Base-by-base conservation (phyloP, 192 early-diverging fungal species). In the Endogone sp. region DNA sequence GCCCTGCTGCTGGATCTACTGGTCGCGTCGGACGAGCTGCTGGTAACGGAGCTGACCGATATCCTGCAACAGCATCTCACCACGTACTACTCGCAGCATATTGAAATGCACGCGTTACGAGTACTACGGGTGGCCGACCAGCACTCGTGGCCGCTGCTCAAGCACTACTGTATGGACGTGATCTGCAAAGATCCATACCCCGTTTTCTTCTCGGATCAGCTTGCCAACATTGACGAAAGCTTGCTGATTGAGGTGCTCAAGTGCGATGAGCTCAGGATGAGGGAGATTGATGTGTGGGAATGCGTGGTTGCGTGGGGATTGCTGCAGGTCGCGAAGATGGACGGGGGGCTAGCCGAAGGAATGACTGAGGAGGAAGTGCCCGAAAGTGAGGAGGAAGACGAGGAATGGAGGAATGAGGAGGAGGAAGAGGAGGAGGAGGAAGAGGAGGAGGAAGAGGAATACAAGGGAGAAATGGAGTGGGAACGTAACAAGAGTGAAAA, bases 161-260 rank as follows among this genome's bases (percentile, higher is more conserved):
- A 58, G 49, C 65, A 59, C 16, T 58, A 58, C 13, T 67, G 65
- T 29, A 67, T 58, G 1, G 65, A 67, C 24, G 29, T 67, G 4
- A 55, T 67, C 24, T 67, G 65, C 27, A 56, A 59, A 54, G 65
- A 67, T n/a, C 65, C 65, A 25, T 67, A 67, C 24, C 56, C 65
- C 2, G 56, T 59, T 3, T 67, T 67, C 9, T 26, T 28, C 4
- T 23, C 54, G 9, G 25, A 6, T 8, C 28, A 58, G 11, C 59
- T 67, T 58, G 21, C 25, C 11, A 56, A 20, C 20, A 67, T 67
- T 55, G 59, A 67, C 29, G 31, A 23, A 16, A 10, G 31, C 22
- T 25, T 67, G 27, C 44, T 67, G 55, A 20, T 67, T 1, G 65
- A 67, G 31, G 31, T 67, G 0, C 56, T 67, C 10, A 55, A 67